Conservation (phyloP, 805 yeast genomes). For the Wickerhamomyces strasburgensis region DNA sequence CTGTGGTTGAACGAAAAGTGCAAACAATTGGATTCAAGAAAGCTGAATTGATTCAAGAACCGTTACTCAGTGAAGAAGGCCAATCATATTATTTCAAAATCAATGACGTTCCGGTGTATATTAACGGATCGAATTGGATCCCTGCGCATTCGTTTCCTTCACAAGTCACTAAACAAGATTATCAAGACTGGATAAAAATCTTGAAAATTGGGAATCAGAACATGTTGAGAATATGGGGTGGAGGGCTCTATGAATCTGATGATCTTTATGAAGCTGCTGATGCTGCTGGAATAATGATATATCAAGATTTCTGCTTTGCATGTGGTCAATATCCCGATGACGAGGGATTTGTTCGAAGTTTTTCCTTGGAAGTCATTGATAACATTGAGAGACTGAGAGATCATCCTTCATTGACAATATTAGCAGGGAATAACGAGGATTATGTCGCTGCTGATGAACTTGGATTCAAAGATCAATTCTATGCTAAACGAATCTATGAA, state of each 20-base stretch:
- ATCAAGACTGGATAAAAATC: slow-evolving; percentile 10
- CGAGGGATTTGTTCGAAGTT: slow-evolving; percentile 30
- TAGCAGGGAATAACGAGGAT: slow-evolving; percentile 21
- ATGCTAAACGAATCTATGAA: slow-evolving; percentile 16
- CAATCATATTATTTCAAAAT: slow-evolving; percentile 16
- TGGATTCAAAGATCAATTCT: slow-evolving; percentile 12
- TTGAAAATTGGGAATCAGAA: slow-evolving; percentile 14
- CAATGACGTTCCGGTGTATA: slow-evolving; percentile 13
- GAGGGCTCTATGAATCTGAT: slow-evolving; percentile 18
- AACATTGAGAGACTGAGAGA: slow-evolving; percentile 39
- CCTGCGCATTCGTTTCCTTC: slow-evolving; percentile 15
- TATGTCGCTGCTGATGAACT: slow-evolving; percentile 14
- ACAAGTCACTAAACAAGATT: slow-evolving; percentile 9
- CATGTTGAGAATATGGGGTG: slow-evolving; percentile 21
- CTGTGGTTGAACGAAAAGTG: slow-evolving; percentile 2
- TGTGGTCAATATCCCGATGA: slow-evolving; percentile 51
- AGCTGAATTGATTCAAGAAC: slow-evolving; percentile 13
- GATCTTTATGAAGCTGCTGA: slow-evolving; percentile 14
- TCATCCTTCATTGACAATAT: slow-evolving; percentile 31
- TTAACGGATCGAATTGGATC: slow-evolving; percentile 20
- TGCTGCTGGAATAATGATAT: slow-evolving; percentile 33
- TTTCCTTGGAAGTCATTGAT: slow-evolving; percentile 32
- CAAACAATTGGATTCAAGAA: slow-evolving; percentile 16
- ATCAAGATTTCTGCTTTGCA: slow-evolving; percentile 58
- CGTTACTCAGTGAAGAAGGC: slow-evolving; percentile 8